Base-by-base conservation (phyloP, 2,329 filamentous ascomycete species). In the Aspergillus candidus region DNA sequence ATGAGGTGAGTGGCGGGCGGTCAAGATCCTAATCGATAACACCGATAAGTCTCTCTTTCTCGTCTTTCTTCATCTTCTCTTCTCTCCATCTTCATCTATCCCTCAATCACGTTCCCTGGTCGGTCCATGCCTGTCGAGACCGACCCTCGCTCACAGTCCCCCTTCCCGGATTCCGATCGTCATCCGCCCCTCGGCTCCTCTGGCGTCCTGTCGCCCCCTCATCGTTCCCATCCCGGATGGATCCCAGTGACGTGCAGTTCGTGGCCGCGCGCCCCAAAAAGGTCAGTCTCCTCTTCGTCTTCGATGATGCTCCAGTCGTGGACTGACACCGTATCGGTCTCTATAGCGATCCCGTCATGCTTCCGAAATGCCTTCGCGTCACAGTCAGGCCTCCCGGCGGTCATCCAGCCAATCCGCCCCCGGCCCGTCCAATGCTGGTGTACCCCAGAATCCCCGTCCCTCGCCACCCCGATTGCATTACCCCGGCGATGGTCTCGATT, bases 401-500 rank as follows among this genome's bases (percentile, higher is more conserved):
- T 40, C 35, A 47, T 40, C 30, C 41, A 35, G 32, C 49, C 35
- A 27, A 27, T 8, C 22, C 22, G 8, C 22, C 22, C 22, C 22
- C 22, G 22, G 22, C 6, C 22, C 22, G 22, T 27, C 22, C 6
- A 27, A 10, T 27, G 22, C 22, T 7, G 4, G 22, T 7, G 33
- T 27, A 14, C 44, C 43, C 43, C 59, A 46, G 41, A 55, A 50
- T 44, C 51, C 49, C 38, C 63, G 47, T 38, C 56, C 55, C 53
- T 35, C 57, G 50, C 62, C 64, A 56, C 57, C 55, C 35, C 32
- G 31, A 4, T 53, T 57, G 47, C 64, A 70, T 49, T 75, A 62
- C 50, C 58, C 67, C 11, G 73, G 77, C n/a, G 75, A 79, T 63
- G 77, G 77, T 4, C 65, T 72, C 35, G 78, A 81, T 50, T 76